Evolutionary conservation across 108 stramenopile species (phyloP).

Genomic region (Skeletonema marinoi): DNA sequence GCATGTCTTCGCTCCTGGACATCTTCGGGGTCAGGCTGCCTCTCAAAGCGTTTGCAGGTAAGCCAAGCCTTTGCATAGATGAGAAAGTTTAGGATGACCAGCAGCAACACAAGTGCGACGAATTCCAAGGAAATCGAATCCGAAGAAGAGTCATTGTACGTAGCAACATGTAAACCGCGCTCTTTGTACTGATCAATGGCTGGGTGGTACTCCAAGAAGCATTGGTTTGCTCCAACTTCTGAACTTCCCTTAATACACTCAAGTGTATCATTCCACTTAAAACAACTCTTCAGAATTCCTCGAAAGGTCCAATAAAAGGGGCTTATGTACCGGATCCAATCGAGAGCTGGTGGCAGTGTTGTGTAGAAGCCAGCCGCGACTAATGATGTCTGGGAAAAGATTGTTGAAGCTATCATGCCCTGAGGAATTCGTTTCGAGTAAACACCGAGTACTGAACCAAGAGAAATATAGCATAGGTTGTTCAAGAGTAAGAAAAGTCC

Average conservation of each 20-base stretch:
- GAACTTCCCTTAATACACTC: slow-evolving; percentile 6
- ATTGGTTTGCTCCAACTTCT: slow-evolving; percentile 10
- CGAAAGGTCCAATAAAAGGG: slow-evolving; percentile 21
- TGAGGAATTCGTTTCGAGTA: background rate
- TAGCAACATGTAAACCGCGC: slow-evolving; percentile 17
- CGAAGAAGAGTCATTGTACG: background rate
- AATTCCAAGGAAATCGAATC: too few species aligned
- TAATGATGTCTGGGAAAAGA: background rate
- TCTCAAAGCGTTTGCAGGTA: too few species aligned
- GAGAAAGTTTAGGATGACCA: too few species aligned
- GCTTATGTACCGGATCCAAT: slow-evolving; percentile 3
- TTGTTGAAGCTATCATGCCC: slow-evolving; percentile 11
- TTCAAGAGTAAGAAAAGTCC: background rate
- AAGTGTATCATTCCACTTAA: slow-evolving; percentile 13
- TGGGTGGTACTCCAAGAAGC: slow-evolving; percentile 12
- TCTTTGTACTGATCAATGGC: slow-evolving; percentile 9
- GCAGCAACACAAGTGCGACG: too few species aligned
- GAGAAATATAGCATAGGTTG: slow-evolving; percentile 10
- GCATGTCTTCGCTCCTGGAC: too few species aligned
- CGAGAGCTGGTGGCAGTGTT: background rate
- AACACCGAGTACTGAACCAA: background rate
- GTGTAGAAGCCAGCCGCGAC: slow-evolving; percentile 14
- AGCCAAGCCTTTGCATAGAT: too few species aligned
- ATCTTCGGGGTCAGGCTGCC: too few species aligned
- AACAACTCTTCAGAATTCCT: slow-evolving; percentile 16